Conservation (phyloP, 2,329 filamentous ascomycete genomes). For the Cytospora paraplurivora region DNA sequence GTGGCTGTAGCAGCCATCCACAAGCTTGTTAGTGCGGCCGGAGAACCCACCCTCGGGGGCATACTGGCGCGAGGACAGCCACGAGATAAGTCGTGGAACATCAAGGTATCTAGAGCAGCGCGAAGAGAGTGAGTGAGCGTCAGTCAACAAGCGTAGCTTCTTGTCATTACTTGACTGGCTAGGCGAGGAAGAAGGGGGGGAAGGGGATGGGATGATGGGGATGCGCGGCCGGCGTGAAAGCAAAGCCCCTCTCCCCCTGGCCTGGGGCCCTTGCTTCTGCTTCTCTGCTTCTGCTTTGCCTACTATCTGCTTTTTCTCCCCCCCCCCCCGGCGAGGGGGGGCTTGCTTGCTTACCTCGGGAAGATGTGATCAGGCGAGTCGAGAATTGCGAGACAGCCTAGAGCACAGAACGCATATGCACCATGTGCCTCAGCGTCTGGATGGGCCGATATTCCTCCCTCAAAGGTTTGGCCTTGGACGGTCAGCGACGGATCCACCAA, state of each 20-base stretch:
- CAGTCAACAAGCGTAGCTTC: slow-evolving; percentile 41
- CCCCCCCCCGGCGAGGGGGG: too few species aligned
- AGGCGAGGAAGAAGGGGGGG: slow-evolving; percentile 21
- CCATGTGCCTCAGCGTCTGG: slow-evolving; percentile 92
- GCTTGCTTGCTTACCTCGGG: slow-evolving; percentile 58
- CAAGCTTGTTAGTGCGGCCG: slow-evolving; percentile 94
- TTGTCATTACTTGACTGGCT: slow-evolving; percentile 43
- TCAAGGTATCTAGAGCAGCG: slow-evolving; percentile 66
- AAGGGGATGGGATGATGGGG: slow-evolving; percentile 7
- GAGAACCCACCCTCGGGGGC: slow-evolving; percentile 90
- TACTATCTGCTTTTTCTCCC: slow-evolving; percentile 13
- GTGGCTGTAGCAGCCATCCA: slow-evolving; percentile 97
- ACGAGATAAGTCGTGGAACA: slow-evolving; percentile 74
- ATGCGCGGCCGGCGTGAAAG: too few species aligned
- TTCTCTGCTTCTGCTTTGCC: background rate
- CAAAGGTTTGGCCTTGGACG: slow-evolving; percentile 78
- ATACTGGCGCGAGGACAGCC: slow-evolving; percentile 88
- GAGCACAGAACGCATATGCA: slow-evolving; percentile 91
- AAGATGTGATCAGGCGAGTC: slow-evolving; percentile 77
- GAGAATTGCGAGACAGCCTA: slow-evolving; percentile 85
- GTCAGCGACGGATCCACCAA: slow-evolving; percentile 29
- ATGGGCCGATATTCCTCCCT: slow-evolving; percentile 86
- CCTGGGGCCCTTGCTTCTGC: background rate
- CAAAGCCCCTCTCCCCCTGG: slow-evolving; percentile 4
- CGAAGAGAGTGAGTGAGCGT: slow-evolving; percentile 31